A percentile compares a stretch with the other conserved stretches of the same genome.
Conservation (phyloP, 2,329 filamentous ascomycete genomes). For the Beauveria rudraprayagi region DNA sequence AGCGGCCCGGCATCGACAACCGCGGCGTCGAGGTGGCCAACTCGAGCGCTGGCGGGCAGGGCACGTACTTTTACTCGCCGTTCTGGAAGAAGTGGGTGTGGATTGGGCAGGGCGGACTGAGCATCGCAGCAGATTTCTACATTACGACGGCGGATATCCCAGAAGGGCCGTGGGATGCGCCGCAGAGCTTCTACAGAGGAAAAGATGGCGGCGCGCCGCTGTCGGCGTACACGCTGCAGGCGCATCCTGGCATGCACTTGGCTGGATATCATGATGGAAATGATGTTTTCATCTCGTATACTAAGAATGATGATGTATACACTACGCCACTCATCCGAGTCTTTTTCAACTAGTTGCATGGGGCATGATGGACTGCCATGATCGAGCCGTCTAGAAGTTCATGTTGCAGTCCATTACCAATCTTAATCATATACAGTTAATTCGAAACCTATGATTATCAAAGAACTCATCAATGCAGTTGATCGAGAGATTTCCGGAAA, state of each 20-base stretch:
- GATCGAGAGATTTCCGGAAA: no score
- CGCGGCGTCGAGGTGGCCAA: slow-evolving; percentile 12
- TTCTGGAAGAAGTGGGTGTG: slow-evolving; percentile 16
- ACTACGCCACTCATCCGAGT: slow-evolving; percentile 4
- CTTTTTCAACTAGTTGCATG: slow-evolving; percentile 2
- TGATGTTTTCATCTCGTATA: slow-evolving; percentile 8
- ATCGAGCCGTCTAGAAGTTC: no score
- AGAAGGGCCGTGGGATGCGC: slow-evolving; percentile 11
- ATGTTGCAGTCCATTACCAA: no score
- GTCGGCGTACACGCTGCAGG: slow-evolving; percentile 12
- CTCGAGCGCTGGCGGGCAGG: slow-evolving; percentile 17
- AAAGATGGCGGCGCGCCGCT: slow-evolving; percentile 5
- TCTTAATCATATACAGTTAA: no score
- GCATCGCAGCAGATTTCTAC: slow-evolving; percentile 16
- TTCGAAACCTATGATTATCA: no score
- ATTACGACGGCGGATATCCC: slow-evolving; percentile 16
- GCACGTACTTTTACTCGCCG: slow-evolving; percentile 18
- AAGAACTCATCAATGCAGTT: no score
- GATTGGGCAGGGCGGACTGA: slow-evolving; percentile 16
- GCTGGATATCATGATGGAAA: slow-evolving; percentile 6
- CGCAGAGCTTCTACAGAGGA: slow-evolving; percentile 10
- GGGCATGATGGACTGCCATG: no score
- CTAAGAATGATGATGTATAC: slow-evolving; percentile 8
- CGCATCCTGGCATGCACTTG: slow-evolving; percentile 11
- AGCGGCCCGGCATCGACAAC: slow-evolving; percentile 13